A percentile compares a stretch with the other conserved stretches of the same genome.
Evolutionary conservation across 2,329 filamentous ascomycete species (phyloP).

Genomic region (Arthroderma sp.): DNA sequence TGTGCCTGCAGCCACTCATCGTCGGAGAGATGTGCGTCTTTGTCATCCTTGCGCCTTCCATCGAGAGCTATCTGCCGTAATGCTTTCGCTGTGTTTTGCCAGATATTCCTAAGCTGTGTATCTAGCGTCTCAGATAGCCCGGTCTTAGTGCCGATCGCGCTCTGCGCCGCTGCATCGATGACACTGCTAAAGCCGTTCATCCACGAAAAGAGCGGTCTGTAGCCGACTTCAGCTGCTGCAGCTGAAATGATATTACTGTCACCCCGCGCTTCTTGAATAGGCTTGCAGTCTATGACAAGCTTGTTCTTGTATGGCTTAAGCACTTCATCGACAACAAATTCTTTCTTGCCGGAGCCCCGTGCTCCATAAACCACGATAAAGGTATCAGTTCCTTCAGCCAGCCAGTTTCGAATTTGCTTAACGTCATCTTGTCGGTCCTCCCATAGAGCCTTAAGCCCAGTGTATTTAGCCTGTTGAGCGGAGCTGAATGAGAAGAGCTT

Average conservation of each 20-base stretch:
- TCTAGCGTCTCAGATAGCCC: constrained; percentile 90
- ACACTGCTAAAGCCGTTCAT: constrained; percentile 89
- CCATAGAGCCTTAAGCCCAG: constrained; percentile 69
- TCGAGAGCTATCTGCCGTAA: constrained; percentile 65
- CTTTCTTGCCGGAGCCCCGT: constrained; percentile 77
- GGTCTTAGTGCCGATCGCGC: constrained; percentile 85
- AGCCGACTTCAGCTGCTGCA: constrained; percentile 72
- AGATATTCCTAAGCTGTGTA: constrained; percentile 76
- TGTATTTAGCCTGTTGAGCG: constrained; percentile 43
- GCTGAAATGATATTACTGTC: constrained; percentile 74
- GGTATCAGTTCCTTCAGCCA: constrained; percentile 77
- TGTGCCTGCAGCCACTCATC: constrained; percentile 86
- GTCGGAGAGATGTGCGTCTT: constrained; percentile 57
- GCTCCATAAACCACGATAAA: constrained; percentile 92
- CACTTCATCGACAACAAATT: constrained; percentile 74
- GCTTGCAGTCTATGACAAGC: constrained; percentile 81
- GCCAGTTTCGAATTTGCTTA: constrained; percentile 67
- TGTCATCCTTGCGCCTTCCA: constrained; percentile 55
- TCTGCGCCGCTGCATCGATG: constrained; percentile 81
- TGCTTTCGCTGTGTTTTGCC: constrained; percentile 67
- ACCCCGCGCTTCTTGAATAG: constrained; percentile 77
- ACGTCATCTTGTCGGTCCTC: constrained; percentile 74
- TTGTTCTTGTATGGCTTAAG: constrained; percentile 64
- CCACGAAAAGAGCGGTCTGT: constrained; percentile 89
- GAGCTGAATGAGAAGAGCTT: constrained; percentile 29